phyloP scores from a whole-genome alignment of 768 basidiomycete species.

The Suillus placidus region DNA sequence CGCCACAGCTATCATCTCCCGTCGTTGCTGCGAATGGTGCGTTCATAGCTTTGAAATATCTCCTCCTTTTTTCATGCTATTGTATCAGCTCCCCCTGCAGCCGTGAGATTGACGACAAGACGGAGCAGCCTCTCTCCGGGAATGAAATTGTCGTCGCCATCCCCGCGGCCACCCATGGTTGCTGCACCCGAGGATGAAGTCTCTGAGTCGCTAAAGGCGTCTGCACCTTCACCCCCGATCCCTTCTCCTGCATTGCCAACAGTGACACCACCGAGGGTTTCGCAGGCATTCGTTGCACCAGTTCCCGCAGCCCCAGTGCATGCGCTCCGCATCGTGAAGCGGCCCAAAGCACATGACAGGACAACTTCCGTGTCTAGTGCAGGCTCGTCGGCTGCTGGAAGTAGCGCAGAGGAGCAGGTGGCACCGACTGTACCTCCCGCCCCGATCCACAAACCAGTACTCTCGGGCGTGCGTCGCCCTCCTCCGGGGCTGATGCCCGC shows the following conservation, averaged over 20 bases:
- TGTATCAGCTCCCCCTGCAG: neutral
- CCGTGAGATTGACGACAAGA: neutral
- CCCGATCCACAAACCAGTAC: constrained; percentile 17
- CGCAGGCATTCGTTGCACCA: constrained; percentile 13
- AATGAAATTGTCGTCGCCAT: constrained; percentile 2
- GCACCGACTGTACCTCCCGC: neutral
- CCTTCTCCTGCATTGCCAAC: neutral
- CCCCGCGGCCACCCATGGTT: neutral
- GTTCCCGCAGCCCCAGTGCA: constrained; percentile 26
- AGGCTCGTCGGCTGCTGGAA: constrained; percentile 7
- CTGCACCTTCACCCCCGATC: neutral
- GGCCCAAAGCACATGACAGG: constrained; percentile 26
- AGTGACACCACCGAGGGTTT: constrained; percentile 6
- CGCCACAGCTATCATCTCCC: neutral
- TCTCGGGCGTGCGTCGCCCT: constrained; percentile 33
- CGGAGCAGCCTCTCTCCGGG: constrained; percentile 6
- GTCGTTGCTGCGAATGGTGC: neutral
- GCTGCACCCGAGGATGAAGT: neutral
- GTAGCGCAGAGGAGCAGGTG: constrained; percentile 7
- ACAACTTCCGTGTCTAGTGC: constrained; percentile 19
- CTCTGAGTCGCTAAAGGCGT: neutral
- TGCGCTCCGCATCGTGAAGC: constrained; percentile 33
- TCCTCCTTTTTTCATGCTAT: neutral
- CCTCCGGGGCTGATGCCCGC: constrained; percentile 20
- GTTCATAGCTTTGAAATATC: neutral